Conservation (phyloP, 495 filamentous ascomycete species). For the Letharia lupina region DNA sequence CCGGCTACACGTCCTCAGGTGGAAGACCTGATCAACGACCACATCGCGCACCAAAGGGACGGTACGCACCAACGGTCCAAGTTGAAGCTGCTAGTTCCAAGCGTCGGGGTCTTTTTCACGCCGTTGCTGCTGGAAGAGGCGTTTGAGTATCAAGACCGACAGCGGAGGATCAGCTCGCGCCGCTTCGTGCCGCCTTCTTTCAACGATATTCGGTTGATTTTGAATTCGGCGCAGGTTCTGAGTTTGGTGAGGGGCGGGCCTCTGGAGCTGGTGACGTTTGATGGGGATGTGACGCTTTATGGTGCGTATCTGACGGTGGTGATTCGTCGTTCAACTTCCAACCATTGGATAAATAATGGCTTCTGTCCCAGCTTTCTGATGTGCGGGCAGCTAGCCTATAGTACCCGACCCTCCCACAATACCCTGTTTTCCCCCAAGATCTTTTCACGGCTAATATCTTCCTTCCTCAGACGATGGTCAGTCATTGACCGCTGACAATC, state of each 20-base stretch:
- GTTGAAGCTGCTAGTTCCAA: slow-evolving; percentile 83
- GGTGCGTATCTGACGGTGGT: slow-evolving; percentile 25
- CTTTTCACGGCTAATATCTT: neutral
- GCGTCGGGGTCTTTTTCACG: slow-evolving; percentile 87
- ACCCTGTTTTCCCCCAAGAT: neutral
- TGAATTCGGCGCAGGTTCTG: slow-evolving; percentile 93
- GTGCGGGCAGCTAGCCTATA: neutral
- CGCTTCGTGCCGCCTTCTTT: slow-evolving; percentile 95
- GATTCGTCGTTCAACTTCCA: neutral
- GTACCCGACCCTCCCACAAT: neutral
- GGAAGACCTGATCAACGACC: slow-evolving; percentile 81
- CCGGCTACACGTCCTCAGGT: slow-evolving; percentile 27
- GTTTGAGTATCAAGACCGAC: slow-evolving; percentile 80
- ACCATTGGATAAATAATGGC: neutral
- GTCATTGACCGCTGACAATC: slow-evolving; percentile 60
- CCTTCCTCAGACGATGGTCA: slow-evolving; percentile 57
- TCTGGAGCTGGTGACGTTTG: slow-evolving; percentile 82
- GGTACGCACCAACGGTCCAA: slow-evolving; percentile 67
- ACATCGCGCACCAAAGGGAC: slow-evolving; percentile 66
- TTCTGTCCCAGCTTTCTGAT: neutral
- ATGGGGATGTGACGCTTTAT: slow-evolving; percentile 96
- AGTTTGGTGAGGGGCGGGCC: slow-evolving; percentile 62
- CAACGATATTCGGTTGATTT: slow-evolving; percentile 86
- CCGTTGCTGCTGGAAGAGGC: slow-evolving; percentile 74
- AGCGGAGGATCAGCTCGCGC: slow-evolving; percentile 77